phyloP scores from a whole-genome alignment of 495 filamentous ascomycete species.

The Eremomyces bilateralis region DNA sequence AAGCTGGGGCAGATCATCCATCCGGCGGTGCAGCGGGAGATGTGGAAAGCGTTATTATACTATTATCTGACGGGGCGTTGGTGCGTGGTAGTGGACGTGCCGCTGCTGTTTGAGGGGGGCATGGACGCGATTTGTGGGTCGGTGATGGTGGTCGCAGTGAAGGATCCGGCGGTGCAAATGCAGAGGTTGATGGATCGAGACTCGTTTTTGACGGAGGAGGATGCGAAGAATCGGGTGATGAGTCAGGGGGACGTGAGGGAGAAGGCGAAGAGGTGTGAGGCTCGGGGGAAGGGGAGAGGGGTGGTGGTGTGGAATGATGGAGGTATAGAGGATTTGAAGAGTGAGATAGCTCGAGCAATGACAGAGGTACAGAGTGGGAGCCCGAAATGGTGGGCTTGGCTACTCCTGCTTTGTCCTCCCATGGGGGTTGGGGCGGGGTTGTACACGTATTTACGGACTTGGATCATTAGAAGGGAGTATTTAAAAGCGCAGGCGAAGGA shows the following conservation, averaged over 20 bases:
- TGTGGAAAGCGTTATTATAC: constrained; percentile 40
- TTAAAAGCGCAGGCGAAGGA: constrained; percentile 37
- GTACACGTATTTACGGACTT: constrained; percentile 47
- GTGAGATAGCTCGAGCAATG: constrained; percentile 41
- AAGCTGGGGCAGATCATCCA: constrained; percentile 82
- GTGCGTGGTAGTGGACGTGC: constrained; percentile 86
- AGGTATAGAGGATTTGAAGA: constrained; percentile 38
- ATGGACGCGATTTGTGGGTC: constrained; percentile 64
- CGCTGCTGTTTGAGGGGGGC: constrained; percentile 68
- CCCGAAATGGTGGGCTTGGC: constrained; percentile 62
- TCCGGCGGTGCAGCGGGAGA: constrained; percentile 57
- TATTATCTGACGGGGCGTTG: constrained; percentile 51
- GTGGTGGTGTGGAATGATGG: constrained; percentile 79
- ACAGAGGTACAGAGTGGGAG: constrained; percentile 34
- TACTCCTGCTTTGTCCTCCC: constrained; percentile 50
- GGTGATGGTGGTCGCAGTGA: constrained; percentile 68
- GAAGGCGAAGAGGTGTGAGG: constrained; percentile 54
- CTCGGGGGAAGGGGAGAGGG: constrained; percentile 36
- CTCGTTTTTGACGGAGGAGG: constrained; percentile 44
- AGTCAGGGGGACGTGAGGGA: constrained; percentile 68
- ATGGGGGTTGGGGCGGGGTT: constrained; percentile 38
- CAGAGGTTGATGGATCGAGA: constrained; percentile 49
- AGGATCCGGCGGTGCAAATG: constrained; percentile 59
- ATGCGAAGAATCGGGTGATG: constrained; percentile 59
- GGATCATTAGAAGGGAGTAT: constrained; percentile 46